These are phyloP conservation scores for Aspergillus sp. DNA, from an alignment of 2,329 filamentous ascomycete genomes.

Conservation along the genomic window DNA sequence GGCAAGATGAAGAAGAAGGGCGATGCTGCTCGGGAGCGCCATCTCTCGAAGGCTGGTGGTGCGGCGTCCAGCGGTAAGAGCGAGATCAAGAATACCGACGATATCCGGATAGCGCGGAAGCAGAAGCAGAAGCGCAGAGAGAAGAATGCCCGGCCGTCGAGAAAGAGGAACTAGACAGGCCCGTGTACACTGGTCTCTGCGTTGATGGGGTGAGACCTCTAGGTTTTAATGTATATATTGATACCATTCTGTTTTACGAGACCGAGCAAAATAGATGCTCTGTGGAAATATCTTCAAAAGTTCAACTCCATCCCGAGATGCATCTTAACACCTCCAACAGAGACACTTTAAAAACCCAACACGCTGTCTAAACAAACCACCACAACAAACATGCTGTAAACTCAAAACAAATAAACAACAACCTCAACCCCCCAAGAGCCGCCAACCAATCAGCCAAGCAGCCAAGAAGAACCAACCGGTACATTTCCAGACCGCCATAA, in stretches of 20 bases:
- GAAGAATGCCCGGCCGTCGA: slow-evolving; percentile 83
- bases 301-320: neutral
- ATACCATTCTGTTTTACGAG: slow-evolving; percentile 2
- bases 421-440: neutral
- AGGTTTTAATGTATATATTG: slow-evolving; percentile 3
- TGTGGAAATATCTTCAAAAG: neutral
- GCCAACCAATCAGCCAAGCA: no score
- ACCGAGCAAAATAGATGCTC: neutral
- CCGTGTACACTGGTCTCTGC: neutral
- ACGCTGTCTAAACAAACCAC: neutral
- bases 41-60: slow-evolving; percentile 28
- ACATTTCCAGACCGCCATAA: neutral
- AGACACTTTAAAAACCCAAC: no score
- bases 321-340: neutral
- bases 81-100: slow-evolving; percentile 78
- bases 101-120: slow-evolving; percentile 80
- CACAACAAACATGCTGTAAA: no score
- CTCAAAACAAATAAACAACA: neutral
- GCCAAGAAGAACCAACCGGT: neutral
- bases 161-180: slow-evolving; percentile 50
- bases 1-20: slow-evolving; percentile 87
- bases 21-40: slow-evolving; percentile 76
- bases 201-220: neutral
- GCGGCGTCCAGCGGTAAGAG: slow-evolving; percentile 64
- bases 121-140: slow-evolving; percentile 72